Evolutionary conservation across 352 stramenopile genomes (phyloP).

Genomic region (Hyaloperonospora brassicae): DNA sequence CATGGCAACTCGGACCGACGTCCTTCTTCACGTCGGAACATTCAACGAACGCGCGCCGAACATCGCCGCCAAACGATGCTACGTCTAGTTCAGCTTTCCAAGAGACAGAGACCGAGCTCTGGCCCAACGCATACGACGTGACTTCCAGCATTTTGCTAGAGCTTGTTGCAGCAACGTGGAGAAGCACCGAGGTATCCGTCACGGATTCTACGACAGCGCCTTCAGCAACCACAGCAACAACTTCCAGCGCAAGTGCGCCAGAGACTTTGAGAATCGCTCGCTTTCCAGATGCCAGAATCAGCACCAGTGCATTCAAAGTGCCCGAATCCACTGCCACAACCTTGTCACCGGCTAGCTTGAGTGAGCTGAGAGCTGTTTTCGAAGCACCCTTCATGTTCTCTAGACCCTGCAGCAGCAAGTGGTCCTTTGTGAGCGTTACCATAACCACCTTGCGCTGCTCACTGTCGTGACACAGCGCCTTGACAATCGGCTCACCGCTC

Average conservation of each 20-base stretch:
- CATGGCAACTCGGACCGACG: conserved; percentile 35
- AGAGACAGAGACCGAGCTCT: conserved; percentile 18
- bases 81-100: conserved; percentile 49
- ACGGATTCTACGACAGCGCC: conserved; percentile 47
- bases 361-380: conserved; percentile 28
- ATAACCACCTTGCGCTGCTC: conserved; percentile 28
- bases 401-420: conserved; percentile 33
- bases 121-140: conserved; percentile 40
- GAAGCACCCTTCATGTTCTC: conserved; percentile 22
- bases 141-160: conserved; percentile 27
- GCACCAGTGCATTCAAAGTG: conserved; percentile 41
- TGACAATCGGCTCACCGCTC: conserved; percentile 13
- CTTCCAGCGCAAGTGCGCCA: conserved; percentile 28
- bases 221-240: conserved; percentile 32
- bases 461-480: conserved; percentile 31
- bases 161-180: conserved; percentile 33
- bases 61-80: conserved; percentile 38
- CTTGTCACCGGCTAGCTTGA: conserved; percentile 26
- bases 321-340: conserved; percentile 35
- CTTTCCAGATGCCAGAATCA: conserved; percentile 47
- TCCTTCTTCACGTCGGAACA: conserved; percentile 60
- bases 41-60: conserved; percentile 45
- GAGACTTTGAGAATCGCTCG: conserved; percentile 50
- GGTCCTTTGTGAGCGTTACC: conserved; percentile 23
- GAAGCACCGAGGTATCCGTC: conserved; percentile 46